A percentile compares a stretch with the other conserved stretches of the same genome.
These are phyloP conservation scores for Zygotorulaspora chibaensis DNA, from an alignment of 805 yeast genomes.

Conservation along the genomic window DNA sequence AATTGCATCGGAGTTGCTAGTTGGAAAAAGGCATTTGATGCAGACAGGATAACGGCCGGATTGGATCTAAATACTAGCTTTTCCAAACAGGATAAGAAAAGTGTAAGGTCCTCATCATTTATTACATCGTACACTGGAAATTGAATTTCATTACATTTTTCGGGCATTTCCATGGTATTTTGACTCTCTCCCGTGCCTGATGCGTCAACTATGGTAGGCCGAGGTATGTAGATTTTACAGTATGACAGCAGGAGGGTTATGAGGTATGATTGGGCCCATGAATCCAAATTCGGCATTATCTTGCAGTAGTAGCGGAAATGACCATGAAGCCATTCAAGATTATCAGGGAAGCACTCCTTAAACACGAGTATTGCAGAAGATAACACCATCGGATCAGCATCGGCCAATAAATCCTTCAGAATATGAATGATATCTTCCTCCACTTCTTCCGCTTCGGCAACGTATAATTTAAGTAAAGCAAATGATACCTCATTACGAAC, in stretches of 20 bases:
- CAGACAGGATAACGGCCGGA: slow-evolving; percentile 57
- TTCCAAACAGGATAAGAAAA: slow-evolving; percentile 47
- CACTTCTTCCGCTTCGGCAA: slow-evolving; percentile 39
- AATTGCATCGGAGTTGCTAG: slow-evolving; percentile 56
- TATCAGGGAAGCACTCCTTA: slow-evolving; percentile 49
- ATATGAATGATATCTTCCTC: slow-evolving; percentile 47
- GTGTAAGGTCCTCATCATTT: slow-evolving; percentile 52
- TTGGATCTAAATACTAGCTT: slow-evolving; percentile 49
- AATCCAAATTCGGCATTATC: slow-evolving; percentile 52
- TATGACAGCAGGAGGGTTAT: slow-evolving; percentile 67
- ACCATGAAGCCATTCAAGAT: slow-evolving; percentile 66
- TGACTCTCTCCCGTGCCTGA: slow-evolving; percentile 24
- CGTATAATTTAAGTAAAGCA: slow-evolving; percentile 58
- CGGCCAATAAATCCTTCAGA: slow-evolving; percentile 56
- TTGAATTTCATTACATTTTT: slow-evolving; percentile 38
- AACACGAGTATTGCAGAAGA: slow-evolving; percentile 62
- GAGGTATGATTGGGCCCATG: slow-evolving; percentile 60
- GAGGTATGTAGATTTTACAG: slow-evolving; percentile 53
- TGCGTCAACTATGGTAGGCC: slow-evolving; percentile 43
- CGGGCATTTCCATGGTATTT: slow-evolving; percentile 38
- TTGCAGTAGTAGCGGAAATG: slow-evolving; percentile 57
- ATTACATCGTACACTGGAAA: slow-evolving; percentile 41
- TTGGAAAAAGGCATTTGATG: slow-evolving; percentile 51
- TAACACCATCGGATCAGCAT: slow-evolving; percentile 61
- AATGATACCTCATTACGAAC: slow-evolving; percentile 80